These are phyloP conservation scores for Backusella luteola DNA, from an alignment of 192 early-diverging fungal species.

Conservation along the genomic window DNA sequence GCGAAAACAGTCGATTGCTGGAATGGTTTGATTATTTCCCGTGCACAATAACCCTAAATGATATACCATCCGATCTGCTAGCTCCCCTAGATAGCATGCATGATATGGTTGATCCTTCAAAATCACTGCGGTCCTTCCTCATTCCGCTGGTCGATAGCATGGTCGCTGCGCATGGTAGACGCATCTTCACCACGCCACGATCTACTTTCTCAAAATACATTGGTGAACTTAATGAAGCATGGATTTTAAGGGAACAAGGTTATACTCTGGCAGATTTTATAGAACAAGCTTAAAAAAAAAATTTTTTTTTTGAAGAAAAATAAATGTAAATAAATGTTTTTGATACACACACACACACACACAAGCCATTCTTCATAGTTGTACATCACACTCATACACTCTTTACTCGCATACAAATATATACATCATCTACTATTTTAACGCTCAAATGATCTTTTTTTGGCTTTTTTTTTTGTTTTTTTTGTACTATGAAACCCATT, in stretches of 20 bases:
- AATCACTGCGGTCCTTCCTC: conserved; percentile 19
- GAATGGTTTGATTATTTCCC: conserved; percentile 43
- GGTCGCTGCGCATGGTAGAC: conserved; percentile 29
- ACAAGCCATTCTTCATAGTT: neutral
- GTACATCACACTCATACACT: neutral
- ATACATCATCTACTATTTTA: neutral
- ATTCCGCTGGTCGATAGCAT: conserved; percentile 37
- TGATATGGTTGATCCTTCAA: conserved; percentile 27
- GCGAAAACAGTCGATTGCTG: conserved; percentile 18
- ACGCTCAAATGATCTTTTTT: neutral
- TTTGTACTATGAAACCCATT: neutral
- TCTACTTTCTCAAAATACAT: conserved; percentile 40
- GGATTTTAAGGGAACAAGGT: conserved; percentile 13
- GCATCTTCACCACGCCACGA: conserved; percentile 24
- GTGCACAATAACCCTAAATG: conserved; percentile 43
- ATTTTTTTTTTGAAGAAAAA: neutral
- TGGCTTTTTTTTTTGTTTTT: neutral
- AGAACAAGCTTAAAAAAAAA: neutral
- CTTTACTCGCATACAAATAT: neutral
- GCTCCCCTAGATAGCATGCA: conserved; percentile 28
- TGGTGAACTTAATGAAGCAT: conserved; percentile 22
- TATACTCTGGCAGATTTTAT: conserved; percentile 12
- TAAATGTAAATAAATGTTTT: neutral
- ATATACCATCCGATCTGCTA: conserved; percentile 33
- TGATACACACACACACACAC: neutral